Base-by-base conservation (phyloP, 257 asterid genomes). In the Eustoma russellianum region DNA sequence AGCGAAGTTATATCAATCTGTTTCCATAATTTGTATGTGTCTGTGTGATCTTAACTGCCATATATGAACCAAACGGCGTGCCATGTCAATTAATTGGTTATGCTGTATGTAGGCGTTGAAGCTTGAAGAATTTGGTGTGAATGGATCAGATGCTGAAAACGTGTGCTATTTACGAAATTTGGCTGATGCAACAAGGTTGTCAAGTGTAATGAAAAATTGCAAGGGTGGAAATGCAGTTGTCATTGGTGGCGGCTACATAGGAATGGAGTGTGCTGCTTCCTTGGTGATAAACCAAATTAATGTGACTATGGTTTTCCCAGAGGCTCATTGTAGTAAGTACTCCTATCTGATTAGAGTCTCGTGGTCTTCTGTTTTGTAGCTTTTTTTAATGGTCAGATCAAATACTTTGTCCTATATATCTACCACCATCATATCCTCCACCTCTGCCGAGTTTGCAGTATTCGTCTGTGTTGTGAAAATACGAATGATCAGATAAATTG, bases 201-300 rank as follows among this genome's bases (percentile, higher is more conserved):
- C 72, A 33, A 63, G 65, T 50, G 86, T 77, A 53, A 85, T 82
- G 78, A 71, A 74, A 75, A 74, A 85, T 61, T 73, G 74, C 67
- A 65, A 70, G 65, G 86, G 94, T 66, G 88, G 88, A 62, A 69
- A 78, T 74, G 92, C 94, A 54, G 80, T 88, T 58, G 94, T 88
- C 60, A 75, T 88, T 47, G 97, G 95, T 5, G 97, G 97, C 17
- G 95, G 97, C 70, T 88, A 85, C 65, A 85, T 88, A 67, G 92
- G 97, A 74, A 85, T 88, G 97, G 95, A 88, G 61, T 85, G 95
- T 52, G 95, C 91, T 48, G 94, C 95, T 47, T 85, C 95, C 57
- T 76, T 88, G 75, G 97, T 77, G 70, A 82, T 88, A 59, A 83
- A 81, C 81, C 83, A 75, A 60, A 74, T 79, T 55, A 82, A 77